phyloP scores from a whole-genome alignment of 176 grass and related monocot species.

The Oryza meyeriana region DNA sequence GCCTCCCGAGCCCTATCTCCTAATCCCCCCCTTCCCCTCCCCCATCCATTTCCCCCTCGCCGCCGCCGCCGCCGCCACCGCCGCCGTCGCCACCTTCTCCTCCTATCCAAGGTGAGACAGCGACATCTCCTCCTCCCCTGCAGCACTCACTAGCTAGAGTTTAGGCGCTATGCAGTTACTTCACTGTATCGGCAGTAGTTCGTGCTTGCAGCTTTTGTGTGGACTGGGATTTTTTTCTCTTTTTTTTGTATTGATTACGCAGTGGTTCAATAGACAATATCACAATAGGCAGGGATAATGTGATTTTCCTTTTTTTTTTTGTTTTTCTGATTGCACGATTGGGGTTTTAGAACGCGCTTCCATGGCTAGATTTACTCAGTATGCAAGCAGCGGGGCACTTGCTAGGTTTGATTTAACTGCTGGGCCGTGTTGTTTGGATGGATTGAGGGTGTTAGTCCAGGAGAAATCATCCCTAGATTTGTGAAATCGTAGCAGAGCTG shows the following conservation, averaged over 20 bases:
- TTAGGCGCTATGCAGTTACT: background rate
- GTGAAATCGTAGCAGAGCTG: background rate
- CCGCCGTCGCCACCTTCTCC: background rate
- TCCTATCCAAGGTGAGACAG: conserved; percentile 23
- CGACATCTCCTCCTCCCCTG: background rate
- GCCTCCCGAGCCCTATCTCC: conserved; percentile 12
- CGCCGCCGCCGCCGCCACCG: background rate
- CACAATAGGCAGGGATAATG: background rate
- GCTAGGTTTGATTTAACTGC: background rate
- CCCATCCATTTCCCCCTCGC: background rate
- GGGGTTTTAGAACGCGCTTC: background rate
- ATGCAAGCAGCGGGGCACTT: background rate
- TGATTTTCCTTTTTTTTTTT: background rate
- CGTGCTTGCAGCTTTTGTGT: background rate
- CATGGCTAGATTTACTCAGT: conserved; percentile 12
- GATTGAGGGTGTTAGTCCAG: background rate
- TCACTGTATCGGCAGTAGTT: background rate
- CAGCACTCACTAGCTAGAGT: background rate
- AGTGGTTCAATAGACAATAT: background rate
- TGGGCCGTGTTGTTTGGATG: background rate
- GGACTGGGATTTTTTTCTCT: background rate
- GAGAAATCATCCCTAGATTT: background rate
- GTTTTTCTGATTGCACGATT: background rate
- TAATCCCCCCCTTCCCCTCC: background rate
- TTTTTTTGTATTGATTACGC: background rate